Conservation (phyloP, 352 stramenopile species). For the Pythium periplocum region DNA sequence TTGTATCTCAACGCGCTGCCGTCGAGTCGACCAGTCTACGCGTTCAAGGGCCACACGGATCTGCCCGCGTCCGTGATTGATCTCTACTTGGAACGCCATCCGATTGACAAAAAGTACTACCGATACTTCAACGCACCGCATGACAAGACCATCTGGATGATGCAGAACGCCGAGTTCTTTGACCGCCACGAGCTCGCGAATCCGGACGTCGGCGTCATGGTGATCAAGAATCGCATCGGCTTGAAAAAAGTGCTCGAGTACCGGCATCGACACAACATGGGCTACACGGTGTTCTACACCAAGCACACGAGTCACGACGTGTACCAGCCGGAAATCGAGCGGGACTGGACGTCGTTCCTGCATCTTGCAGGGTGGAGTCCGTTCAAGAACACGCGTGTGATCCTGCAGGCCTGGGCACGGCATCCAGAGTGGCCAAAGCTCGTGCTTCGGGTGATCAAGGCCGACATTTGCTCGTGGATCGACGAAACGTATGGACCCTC, state of each 20-base stretch:
- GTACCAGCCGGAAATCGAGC: slow-evolving; percentile 41
- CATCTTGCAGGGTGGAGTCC: slow-evolving; percentile 65
- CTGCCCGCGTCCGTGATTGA: slow-evolving; percentile 75
- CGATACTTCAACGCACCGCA: slow-evolving; percentile 35
- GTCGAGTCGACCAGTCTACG: slow-evolving; percentile 54
- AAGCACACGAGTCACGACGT: slow-evolving; percentile 80
- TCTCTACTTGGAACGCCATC: slow-evolving; percentile 72
- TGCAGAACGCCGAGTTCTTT: slow-evolving; percentile 84
- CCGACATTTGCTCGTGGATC: slow-evolving; percentile 61
- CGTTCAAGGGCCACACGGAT: slow-evolving; percentile 26
- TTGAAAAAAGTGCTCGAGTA: slow-evolving; percentile 84
- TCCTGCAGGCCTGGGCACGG: slow-evolving; percentile 55
- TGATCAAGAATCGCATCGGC: slow-evolving; percentile 77
- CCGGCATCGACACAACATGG: slow-evolving; percentile 59
- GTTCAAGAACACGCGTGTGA: slow-evolving; percentile 77
- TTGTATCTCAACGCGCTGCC: slow-evolving; percentile 67
- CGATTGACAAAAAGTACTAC: slow-evolving; percentile 72
- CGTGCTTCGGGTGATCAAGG: slow-evolving; percentile 62
- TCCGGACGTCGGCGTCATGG: slow-evolving; percentile 71
- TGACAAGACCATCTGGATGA: slow-evolving; percentile 82
- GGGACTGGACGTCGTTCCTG: slow-evolving; percentile 73
- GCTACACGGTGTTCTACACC: slow-evolving; percentile 78
- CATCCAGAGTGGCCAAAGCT: slow-evolving; percentile 75
- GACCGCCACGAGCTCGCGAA: slow-evolving; percentile 69
- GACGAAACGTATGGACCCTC: slow-evolving; percentile 42